Evolutionary conservation across 2,329 filamentous ascomycete genomes (phyloP).

Genomic region (Paracoccidioides lutzii): DNA sequence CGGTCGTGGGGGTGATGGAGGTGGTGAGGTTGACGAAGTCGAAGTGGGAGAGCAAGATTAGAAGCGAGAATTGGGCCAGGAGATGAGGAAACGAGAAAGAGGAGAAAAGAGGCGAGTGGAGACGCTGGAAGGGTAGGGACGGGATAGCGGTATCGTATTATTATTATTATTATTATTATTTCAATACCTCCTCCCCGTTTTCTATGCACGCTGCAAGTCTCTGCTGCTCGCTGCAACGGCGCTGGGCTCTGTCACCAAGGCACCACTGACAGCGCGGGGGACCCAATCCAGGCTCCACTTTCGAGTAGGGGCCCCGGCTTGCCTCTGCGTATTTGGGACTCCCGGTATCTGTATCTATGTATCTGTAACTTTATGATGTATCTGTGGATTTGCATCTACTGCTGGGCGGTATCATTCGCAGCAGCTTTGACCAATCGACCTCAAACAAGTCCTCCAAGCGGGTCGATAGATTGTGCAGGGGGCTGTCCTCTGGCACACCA

Average conservation of each 20-base stretch:
- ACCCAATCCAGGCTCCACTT: background rate
- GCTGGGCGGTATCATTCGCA: no score
- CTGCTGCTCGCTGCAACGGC: background rate
- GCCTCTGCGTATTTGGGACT: background rate
- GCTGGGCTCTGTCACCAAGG: background rate
- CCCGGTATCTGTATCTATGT: background rate
- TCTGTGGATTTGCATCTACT: no score
- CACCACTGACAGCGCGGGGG: background rate
- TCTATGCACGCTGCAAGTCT: background rate
- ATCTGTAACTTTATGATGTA: no score
- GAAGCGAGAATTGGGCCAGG: background rate
- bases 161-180: background rate
- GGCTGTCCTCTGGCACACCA: no score
- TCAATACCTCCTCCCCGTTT: background rate
- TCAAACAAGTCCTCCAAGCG: no score
- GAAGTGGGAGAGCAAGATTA: background rate
- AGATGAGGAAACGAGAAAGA: slow-evolving; percentile 1
- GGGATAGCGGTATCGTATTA: slow-evolving; percentile 3
- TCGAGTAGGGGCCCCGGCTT: background rate
- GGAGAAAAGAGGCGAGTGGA: slow-evolving; percentile 1
- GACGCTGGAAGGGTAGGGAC: background rate
- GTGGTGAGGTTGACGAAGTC: background rate
- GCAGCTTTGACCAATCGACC: no score
- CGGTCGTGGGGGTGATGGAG: background rate
- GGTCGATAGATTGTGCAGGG: no score